These are phyloP conservation scores for Apiospora hydei DNA, from an alignment of 2,329 filamentous ascomycete species.

Conservation along the genomic window DNA sequence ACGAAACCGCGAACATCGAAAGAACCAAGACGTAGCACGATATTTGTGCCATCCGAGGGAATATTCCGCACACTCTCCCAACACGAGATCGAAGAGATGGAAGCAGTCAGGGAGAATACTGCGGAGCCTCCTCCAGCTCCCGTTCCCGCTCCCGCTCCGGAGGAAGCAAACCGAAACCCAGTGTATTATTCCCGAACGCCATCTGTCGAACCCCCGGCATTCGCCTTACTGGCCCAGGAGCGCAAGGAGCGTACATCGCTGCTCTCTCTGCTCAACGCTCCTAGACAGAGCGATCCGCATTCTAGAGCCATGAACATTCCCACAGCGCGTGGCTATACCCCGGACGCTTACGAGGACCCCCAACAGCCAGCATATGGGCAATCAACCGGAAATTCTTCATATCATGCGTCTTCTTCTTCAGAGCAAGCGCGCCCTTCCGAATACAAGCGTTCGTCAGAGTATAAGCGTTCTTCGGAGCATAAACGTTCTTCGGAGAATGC, in stretches of 20 bases:
- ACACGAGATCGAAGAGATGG: slow-evolving; percentile 55
- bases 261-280: slow-evolving; percentile 66
- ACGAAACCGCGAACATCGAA: slow-evolving; percentile 45
- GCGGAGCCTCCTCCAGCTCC: slow-evolving; percentile 38
- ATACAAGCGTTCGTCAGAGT: background rate
- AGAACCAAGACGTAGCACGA: slow-evolving; percentile 57
- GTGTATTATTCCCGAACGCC: slow-evolving; percentile 63
- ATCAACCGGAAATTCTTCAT: slow-evolving; percentile 23
- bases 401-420: background rate
- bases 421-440: background rate
- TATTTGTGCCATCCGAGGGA: slow-evolving; percentile 69
- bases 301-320: slow-evolving; percentile 49
- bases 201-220: slow-evolving; percentile 68
- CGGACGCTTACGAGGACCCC: slow-evolving; percentile 31
- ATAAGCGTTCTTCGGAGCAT: background rate
- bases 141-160: slow-evolving; percentile 26
- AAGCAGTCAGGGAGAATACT: slow-evolving; percentile 40
- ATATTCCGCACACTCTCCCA: slow-evolving; percentile 68
- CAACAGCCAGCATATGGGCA: slow-evolving; percentile 28
- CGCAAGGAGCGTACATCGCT: slow-evolving; percentile 63
- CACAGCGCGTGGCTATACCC: slow-evolving; percentile 47
- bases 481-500: slow-evolving; percentile 31
- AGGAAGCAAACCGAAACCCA: slow-evolving; percentile 32
- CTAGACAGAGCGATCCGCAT: slow-evolving; percentile 50
- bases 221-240: slow-evolving; percentile 53